Percentiles rank a stretch among this genome's conserved stretches.
Conservation (phyloP, 2,329 filamentous ascomycete genomes). For the Hypoxylon sp. region DNA sequence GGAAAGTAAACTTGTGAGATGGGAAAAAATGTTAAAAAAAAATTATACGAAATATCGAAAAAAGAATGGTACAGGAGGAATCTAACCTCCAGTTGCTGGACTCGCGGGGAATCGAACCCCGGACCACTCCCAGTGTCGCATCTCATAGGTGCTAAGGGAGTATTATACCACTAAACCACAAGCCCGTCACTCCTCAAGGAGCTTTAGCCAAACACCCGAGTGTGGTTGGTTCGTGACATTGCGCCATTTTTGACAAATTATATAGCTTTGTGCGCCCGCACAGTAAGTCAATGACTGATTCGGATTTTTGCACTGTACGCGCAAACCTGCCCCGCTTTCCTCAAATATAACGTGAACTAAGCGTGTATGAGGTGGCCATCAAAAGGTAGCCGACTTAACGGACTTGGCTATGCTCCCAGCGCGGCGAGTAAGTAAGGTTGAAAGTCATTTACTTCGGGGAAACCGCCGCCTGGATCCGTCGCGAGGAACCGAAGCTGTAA, state of each 20-base stretch:
- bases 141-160: conserved; percentile 61
- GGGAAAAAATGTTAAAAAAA: conserved; percentile 1
- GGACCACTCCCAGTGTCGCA: conserved; percentile 63
- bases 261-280: not conserved
- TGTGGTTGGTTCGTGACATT: conserved; percentile 4
- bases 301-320: conserved; percentile 5
- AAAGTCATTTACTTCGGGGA: not conserved
- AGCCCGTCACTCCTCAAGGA: conserved; percentile 45
- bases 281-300: not conserved
- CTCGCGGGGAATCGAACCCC: conserved; percentile 63
- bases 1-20: no score
- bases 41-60: not conserved
- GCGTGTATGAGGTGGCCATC: not conserved
- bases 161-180: conserved; percentile 64
- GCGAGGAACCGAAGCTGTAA: not conserved
- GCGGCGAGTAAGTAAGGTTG: not conserved
- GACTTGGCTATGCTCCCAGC: no score
- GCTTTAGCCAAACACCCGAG: not conserved
- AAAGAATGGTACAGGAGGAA: conserved; percentile 42
- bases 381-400: not conserved
- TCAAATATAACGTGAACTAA: not conserved
- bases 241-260: not conserved
- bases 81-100: conserved; percentile 52
- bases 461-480: not conserved
- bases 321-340: not conserved